Evolutionary conservation across 2,329 filamentous ascomycete species (phyloP), one percentile per base, ranked within the genome.

Genomic region (Nemania sp.): DNA sequence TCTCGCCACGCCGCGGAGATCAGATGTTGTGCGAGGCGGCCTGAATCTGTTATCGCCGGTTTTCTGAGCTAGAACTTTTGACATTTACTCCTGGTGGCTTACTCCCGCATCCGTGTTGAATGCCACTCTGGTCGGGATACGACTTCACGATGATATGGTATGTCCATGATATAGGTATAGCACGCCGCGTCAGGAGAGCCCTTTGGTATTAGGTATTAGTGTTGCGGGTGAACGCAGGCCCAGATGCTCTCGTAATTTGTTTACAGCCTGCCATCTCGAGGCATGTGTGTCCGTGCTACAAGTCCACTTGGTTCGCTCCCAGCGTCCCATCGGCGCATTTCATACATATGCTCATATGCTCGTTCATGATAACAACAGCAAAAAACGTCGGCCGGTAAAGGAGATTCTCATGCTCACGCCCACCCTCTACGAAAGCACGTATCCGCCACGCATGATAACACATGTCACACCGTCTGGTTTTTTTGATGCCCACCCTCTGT

Each of bases 211-310:
- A n/a, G 28, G 24, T 30, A 23, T 46, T 48, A 49, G 52, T 46
- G 47, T 46, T 36, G 41, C 34, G 40, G 24, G 40, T 15, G 40
- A 31, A 15, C 28, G 22, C 26, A 33, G 47, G 42, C 15, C 30
- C 20, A 15, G 37, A 47, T 39, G 24, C 41, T 50, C 30, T 47
- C 31, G 7, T 48, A 31, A 39, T 26, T 17, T 26, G 14, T 7
- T 28, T n/a, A 39, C 48, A 51, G 41, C 54, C 46, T 57, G 54
- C 54, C 54, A 31, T 54, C 51, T 54, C 51, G 43, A 46, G 54
- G 42, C 46, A 54, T 50, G 26, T 51, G 46, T 49, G 24, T 46
- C 37, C 42, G 36, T 51, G 46, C 37, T 48, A 40, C 34, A 47
- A 51, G 42, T 30, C 45, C 50, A 41, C 30, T 34, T 48, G 20